Base-by-base conservation (phyloP, 495 filamentous ascomycete species). In the Aspergillus wentii region DNA sequence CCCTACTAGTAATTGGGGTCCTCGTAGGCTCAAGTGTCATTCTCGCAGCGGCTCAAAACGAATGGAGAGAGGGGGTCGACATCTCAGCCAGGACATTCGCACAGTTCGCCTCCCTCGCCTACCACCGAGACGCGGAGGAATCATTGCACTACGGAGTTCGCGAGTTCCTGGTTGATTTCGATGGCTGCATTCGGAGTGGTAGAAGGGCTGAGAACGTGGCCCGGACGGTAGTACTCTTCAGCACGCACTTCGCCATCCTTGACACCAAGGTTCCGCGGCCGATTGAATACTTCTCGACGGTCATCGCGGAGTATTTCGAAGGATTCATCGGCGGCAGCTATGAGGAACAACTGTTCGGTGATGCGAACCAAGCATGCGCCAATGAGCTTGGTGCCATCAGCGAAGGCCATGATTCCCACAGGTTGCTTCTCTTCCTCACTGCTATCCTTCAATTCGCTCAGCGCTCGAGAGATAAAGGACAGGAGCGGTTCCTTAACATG, bases 311-410 rank as follows among this genome's bases (percentile, higher is more conserved):
- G 35, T 60, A 47, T 33, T 60, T 34, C 29, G 50, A 60, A 48
- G 51, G 56, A 43, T 54, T 55, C 44, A 57, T 57, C 44, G 50
- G 50, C 50, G 34, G 56, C 41, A 45, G 22, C 33, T 33, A 52
- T 29, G 56, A 60, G 40, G 35, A 42, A 28, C 41, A 47, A 48
- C 28, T 57, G 35, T 57, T 57, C 38, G 44, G 43, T 17, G 50
- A 59, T 30, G 43, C 22, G 13, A 56, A 41, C 27, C 49, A 57
- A 34, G 56, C 50, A 9, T 59, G 38, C 41, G 56, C 54, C 30
- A 43, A 45, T 32, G 45, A 60, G 38, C 41, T 60, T 22, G 0
- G 32, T 30, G 22, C 41, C 46, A 43, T 50, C 35, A 57, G 51
- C 54, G 17, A 48, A 38, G 33, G 40, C 31, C 51, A 31, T 17